Base-by-base conservation (phyloP, 1,284 basidiomycete genomes). In the Exsudoporus floridanus region DNA sequence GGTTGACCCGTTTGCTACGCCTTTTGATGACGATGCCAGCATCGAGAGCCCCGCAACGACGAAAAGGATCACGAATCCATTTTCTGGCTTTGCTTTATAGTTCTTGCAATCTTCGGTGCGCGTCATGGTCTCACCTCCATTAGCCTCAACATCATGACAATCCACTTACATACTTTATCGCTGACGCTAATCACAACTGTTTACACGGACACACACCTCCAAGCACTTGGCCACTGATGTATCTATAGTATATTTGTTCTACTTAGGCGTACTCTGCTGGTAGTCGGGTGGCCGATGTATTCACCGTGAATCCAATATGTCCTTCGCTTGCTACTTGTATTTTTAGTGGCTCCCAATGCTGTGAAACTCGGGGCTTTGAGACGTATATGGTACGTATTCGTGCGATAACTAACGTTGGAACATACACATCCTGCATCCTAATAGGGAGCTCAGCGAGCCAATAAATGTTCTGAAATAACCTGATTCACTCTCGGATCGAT, bases 11-110 rank as follows among this genome's bases (percentile, higher is more conserved):
- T 90, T 90, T 64, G 76, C 79, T 52, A 88, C 87, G 51, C 88
- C 88, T 12, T 90, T 90, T 70, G 88, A 90, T 66, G 88, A 89
- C 63, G 82, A 86, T 62, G 74, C 75, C 50, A 61, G 65, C 42
- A 72, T 78, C 13, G 36, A 27, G 18, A 56, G 31, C 25, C 54
- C 57, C 7, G 21, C 36, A 7, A 65, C 46, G 53, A 42, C 47
- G 36, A 70, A 59, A 61, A 57, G 55, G 43, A 53, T 40, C 34
- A 59, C 60, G 30, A 71, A 72, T 45, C 66, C 70, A 8, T 71
- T 71, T 47, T 30, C 57, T 6, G 66, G 66, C n/a, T 23, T 60
- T 36, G 68, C 68, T 6, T 13, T 70, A 46, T 67, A 59, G 50
- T 47, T 39, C 12, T 41, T 42, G 52, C 36, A 41, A 50, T 30